phyloP scores from a whole-genome alignment of 345 rosid genomes.

The Conringia planisiliqua region DNA sequence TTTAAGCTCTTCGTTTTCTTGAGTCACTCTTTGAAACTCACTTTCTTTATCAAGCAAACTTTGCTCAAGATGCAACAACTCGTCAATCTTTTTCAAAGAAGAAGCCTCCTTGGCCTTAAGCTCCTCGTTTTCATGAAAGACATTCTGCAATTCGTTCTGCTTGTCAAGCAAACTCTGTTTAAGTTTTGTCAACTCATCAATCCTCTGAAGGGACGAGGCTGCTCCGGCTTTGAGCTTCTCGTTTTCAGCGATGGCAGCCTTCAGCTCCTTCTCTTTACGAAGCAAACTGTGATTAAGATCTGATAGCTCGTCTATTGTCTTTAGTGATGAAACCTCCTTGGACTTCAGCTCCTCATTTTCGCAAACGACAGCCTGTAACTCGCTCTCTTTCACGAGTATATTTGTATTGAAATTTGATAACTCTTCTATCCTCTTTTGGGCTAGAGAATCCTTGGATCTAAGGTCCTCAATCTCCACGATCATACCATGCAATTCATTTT shows the following conservation, averaged over 20 bases:
- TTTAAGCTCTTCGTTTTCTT: constrained; percentile 25
- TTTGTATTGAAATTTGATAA: background rate
- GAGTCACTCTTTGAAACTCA: constrained; percentile 22
- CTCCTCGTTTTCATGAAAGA: constrained; percentile 58
- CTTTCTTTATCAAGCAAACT: constrained; percentile 27
- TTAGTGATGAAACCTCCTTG: constrained; percentile 36
- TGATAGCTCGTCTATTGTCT: constrained; percentile 64
- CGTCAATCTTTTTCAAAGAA: constrained; percentile 28
- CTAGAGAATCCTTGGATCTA: background rate
- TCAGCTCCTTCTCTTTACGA: constrained; percentile 22
- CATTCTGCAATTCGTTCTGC: constrained; percentile 21
- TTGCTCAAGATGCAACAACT: constrained; percentile 29
- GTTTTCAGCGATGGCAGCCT: constrained; percentile 16
- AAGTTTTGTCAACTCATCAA: constrained; percentile 55
- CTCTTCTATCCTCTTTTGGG: constrained; percentile 22
- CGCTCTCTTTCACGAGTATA: constrained; percentile 39
- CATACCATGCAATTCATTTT: constrained; percentile 11
- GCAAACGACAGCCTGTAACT: constrained; percentile 54
- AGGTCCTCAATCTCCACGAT: constrained; percentile 1
- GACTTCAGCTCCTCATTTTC: constrained; percentile 65
- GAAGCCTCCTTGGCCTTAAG: constrained; percentile 38
- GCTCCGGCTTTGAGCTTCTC: constrained; percentile 17
- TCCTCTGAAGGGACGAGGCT: constrained; percentile 45
- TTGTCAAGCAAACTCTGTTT: constrained; percentile 21
- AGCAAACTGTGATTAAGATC: constrained; percentile 27